Evolutionary conservation across 441 rosid genomes (phyloP).

Genomic region (Arabidopsis lyrata): DNA sequence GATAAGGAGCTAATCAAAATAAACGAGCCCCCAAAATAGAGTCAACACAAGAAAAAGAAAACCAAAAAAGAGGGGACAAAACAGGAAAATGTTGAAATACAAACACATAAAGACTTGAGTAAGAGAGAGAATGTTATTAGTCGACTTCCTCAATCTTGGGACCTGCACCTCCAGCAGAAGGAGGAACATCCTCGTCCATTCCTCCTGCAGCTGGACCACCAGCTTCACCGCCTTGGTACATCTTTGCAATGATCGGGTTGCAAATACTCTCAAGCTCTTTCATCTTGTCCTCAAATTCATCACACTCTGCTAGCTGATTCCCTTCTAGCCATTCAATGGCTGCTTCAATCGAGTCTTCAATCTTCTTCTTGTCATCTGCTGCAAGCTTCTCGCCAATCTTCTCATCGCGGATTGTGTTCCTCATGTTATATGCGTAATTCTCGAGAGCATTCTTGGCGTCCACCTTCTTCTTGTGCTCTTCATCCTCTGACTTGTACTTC

Average conservation of each 20-base stretch:
- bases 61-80: neutral
- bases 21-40: neutral
- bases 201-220: slow-evolving; percentile 47
- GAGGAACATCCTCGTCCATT: slow-evolving; percentile 61
- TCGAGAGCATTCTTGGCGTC: slow-evolving; percentile 67
- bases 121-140: slow-evolving; percentile 36
- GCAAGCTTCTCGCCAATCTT: slow-evolving; percentile 60
- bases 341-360: slow-evolving; percentile 55
- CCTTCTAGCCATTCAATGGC: slow-evolving; percentile 67
- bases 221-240: slow-evolving; percentile 65
- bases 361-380: slow-evolving; percentile 59
- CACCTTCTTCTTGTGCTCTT: slow-evolving; percentile 66
- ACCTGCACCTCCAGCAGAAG: slow-evolving; percentile 48
- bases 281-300: slow-evolving; percentile 70
- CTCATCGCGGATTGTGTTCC: slow-evolving; percentile 67
- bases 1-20: neutral
- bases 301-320: slow-evolving; percentile 64
- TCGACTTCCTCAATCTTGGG: slow-evolving; percentile 49
- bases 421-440: slow-evolving; percentile 70
- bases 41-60: neutral
- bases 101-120: neutral
- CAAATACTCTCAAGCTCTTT: slow-evolving; percentile 70
- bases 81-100: neutral
- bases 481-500: slow-evolving; percentile 69
- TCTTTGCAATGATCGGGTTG: slow-evolving; percentile 70